Percentiles rank a stretch among this genome's conserved stretches.
Evolutionary conservation across 1,284 basidiomycete genomes (phyloP).

Genomic region (Coniferiporia sulphurascens): DNA sequence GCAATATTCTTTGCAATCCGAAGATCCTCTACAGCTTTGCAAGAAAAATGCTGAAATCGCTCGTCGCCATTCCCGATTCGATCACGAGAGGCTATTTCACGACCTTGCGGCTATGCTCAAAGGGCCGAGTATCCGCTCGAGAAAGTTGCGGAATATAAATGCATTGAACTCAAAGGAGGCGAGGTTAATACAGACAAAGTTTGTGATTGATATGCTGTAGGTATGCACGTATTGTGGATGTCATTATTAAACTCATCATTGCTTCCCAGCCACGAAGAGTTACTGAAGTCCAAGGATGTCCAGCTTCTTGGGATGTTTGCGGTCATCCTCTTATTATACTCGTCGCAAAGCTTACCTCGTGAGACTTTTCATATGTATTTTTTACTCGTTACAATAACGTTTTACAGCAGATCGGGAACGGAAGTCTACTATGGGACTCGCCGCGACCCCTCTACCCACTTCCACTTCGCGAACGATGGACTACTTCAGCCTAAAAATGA

Average conservation of each 20-base stretch:
- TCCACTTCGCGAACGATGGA: not conserved
- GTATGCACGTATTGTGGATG: conserved; percentile 1
- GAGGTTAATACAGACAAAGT: conserved; percentile 13
- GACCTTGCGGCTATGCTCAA: conserved; percentile 52
- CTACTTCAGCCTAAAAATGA: conserved; percentile 12
- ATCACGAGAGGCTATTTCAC: conserved; percentile 73
- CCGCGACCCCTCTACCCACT: not conserved
- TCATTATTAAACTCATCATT: not conserved
- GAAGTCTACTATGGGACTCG: not conserved
- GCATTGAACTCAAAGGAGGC: not conserved
- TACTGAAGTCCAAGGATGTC: conserved; percentile 63
- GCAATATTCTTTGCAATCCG: conserved; percentile 53
- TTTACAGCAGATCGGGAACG: not conserved
- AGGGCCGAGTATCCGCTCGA: not conserved
- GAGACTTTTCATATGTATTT: not conserved
- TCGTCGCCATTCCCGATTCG: conserved; percentile 51
- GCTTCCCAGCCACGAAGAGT: conserved; percentile 52
- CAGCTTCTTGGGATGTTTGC: conserved; percentile 82
- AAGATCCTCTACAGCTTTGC: conserved; percentile 46
- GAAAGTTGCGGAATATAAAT: not conserved
- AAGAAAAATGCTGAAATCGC: conserved; percentile 58
- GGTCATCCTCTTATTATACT: conserved; percentile 54
- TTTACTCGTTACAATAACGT: not conserved
- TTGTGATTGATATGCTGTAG: conserved; percentile 21
- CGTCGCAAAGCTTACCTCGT: not conserved